A percentile compares a stretch with the other conserved stretches of the same genome.
These are phyloP conservation scores for Taphrina flavorubra DNA, from an alignment of 1,139 yeast genomes.

Conservation along the genomic window DNA sequence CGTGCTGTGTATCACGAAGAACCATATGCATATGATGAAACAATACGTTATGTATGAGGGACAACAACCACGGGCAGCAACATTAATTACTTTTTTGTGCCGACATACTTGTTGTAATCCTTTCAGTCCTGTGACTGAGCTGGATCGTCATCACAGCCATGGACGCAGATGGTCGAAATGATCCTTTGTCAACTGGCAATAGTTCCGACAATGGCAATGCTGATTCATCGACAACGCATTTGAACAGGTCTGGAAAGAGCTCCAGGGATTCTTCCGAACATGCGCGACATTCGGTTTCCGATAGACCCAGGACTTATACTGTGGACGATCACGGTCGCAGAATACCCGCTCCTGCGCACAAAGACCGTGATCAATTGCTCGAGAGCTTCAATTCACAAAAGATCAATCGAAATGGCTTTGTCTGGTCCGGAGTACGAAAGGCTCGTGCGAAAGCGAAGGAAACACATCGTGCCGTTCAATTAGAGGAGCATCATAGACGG, in stretches of 20 bases:
- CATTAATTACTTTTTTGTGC: too few relatives aligned
- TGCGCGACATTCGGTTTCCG: not conserved
- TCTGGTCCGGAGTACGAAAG: conserved; percentile 10
- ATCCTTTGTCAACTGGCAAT: not conserved
- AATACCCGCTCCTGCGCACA: conserved; percentile 29
- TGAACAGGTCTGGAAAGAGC: not conserved
- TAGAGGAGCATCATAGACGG: conserved; percentile 6
- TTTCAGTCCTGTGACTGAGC: too few relatives aligned
- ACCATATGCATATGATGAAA: too few relatives aligned
- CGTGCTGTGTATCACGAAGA: too few relatives aligned
- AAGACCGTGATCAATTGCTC: conserved; percentile 13
- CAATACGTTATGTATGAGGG: too few relatives aligned
- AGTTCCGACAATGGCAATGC: not conserved
- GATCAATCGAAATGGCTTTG: not conserved
- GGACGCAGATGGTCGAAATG: too few relatives aligned
- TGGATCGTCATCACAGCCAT: too few relatives aligned
- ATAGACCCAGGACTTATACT: conserved; percentile 4
- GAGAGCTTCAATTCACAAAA: not conserved
- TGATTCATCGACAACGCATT: not conserved
- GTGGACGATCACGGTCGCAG: conserved; percentile 15
- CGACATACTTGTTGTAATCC: too few relatives aligned
- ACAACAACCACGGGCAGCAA: too few relatives aligned
- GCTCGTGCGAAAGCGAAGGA: conserved; percentile 3
- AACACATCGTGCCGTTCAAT: conserved; percentile 11
- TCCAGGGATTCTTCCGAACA: not conserved